phyloP scores from a whole-genome alignment of 257 asterid genomes.

The Parsonsia alboflavescens region DNA sequence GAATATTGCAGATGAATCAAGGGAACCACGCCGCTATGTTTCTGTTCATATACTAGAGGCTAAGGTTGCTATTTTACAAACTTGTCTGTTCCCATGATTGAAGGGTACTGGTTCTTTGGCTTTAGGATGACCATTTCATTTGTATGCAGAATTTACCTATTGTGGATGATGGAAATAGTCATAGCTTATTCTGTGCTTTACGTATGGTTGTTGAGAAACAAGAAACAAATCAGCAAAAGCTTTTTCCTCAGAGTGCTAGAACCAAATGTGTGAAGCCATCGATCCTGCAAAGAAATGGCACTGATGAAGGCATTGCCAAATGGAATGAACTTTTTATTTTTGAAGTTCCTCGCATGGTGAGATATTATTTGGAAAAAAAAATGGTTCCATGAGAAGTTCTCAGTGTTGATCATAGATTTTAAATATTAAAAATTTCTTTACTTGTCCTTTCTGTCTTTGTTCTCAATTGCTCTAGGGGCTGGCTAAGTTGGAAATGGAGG shows the following conservation, averaged over 20 bases:
- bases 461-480: slow-evolving; percentile 51
- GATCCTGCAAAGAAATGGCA: slow-evolving; percentile 35
- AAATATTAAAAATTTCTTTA: not conserved
- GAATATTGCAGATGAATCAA: slow-evolving; percentile 78
- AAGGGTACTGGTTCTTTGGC: slow-evolving; percentile 1
- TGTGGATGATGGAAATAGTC: slow-evolving; percentile 93
- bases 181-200: slow-evolving; percentile 84
- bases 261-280: slow-evolving; percentile 92
- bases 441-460: not conserved
- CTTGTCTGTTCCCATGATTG: slow-evolving; percentile 2
- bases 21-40: slow-evolving; percentile 81
- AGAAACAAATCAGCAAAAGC: slow-evolving; percentile 79
- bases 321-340: slow-evolving; percentile 97
- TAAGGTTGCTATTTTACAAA: slow-evolving; percentile 44
- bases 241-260: slow-evolving; percentile 99
- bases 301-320: slow-evolving; percentile 71
- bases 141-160: slow-evolving; percentile 77
- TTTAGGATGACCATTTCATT: slow-evolving; percentile 10
- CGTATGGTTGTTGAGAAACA: slow-evolving; percentile 92
- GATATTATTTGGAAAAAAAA: not conserved
- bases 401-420: not conserved
- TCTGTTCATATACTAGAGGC: slow-evolving; percentile 85
- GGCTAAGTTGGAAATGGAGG: slow-evolving; percentile 97
- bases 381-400: not conserved
- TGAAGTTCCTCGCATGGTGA: slow-evolving; percentile 95